Base-by-base conservation (phyloP, 352 stramenopile species). In the Phytopythium montanum region DNA sequence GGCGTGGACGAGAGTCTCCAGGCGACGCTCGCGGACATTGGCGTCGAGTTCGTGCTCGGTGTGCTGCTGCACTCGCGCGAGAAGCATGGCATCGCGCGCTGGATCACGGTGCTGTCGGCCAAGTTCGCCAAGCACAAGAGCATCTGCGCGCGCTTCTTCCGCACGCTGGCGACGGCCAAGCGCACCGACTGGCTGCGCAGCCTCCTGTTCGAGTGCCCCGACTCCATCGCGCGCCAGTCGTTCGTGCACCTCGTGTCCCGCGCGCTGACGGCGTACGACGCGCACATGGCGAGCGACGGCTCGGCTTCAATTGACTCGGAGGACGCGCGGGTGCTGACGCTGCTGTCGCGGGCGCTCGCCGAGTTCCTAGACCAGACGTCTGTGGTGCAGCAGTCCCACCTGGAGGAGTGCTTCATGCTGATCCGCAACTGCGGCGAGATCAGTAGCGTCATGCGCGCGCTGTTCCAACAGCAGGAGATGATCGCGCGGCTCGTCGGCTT, bases 381-480 rank as follows among this genome's bases (percentile, higher is more conserved):
- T 0, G 83, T 88, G 25, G 73, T 81, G 61, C 81, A 94, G 60
- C 86, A 92, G 41, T 84, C 79, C 9, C 85, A 93, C 64, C 70
- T 96, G 61, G 87, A 96, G 56, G 88, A 97, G 46, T 92, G 79
- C 51, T 95, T 94, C 61, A 87, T 92, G 74, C 71, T 94, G 2
- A 69, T 94, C 18, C 79, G 85, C 52, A 91, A 95, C 59, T 81
- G 80, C 46, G 85, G 82, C 26, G 79, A 90, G 49, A 70, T 81
- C 38, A 90, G 73, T 28, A n/a, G 54, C 16, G 81, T 67, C 2
- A 58, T 85, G 10, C 76, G 85, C 29, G 62, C 73, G 48, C 60
- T 73, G 38, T 63, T 96, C 44, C 73, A 86, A 23, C 56, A 72
- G 13, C 61, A 73, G 0, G 80, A 94, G 31, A 90, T 96, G 81